Evolutionary conservation across 148 eudicot genomes (phyloP).

Genomic region (Arbutus unedo): DNA sequence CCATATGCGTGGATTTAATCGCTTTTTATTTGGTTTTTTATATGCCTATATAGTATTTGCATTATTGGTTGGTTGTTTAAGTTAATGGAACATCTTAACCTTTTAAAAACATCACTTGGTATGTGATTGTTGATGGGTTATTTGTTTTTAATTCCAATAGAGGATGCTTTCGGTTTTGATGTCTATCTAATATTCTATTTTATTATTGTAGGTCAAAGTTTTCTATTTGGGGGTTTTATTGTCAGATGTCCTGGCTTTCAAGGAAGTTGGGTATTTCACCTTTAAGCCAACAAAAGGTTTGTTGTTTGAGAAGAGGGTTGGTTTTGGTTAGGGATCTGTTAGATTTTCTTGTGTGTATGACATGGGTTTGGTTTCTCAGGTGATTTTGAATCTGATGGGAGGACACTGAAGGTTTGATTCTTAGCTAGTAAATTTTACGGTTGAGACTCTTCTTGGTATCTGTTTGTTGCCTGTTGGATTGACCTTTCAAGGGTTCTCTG

Average conservation of each 20-base stretch:
- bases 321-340: background rate
- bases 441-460: background rate
- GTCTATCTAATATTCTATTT: background rate
- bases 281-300: background rate
- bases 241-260: background rate
- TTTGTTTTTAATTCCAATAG: slow-evolving; percentile 17
- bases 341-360: background rate
- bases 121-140: slow-evolving; percentile 16
- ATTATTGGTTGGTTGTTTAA: background rate
- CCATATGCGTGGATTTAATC: background rate
- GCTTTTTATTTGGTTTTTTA: background rate
- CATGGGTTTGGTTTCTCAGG: background rate
- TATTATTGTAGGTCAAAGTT: background rate
- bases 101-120: slow-evolving; percentile 9
- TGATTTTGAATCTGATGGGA: background rate
- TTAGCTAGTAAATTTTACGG: background rate
- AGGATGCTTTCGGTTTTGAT: background rate
- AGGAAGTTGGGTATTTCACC: background rate
- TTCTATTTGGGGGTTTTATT: slow-evolving; percentile 8
- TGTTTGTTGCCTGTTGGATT: background rate
- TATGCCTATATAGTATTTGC: background rate
- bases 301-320: background rate
- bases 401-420: background rate
- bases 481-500: background rate
- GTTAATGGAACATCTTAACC: background rate